A percentile compares a stretch with the other conserved stretches of the same genome.
Conservation (phyloP, 345 rosid species). For the Mercurialis annua region DNA sequence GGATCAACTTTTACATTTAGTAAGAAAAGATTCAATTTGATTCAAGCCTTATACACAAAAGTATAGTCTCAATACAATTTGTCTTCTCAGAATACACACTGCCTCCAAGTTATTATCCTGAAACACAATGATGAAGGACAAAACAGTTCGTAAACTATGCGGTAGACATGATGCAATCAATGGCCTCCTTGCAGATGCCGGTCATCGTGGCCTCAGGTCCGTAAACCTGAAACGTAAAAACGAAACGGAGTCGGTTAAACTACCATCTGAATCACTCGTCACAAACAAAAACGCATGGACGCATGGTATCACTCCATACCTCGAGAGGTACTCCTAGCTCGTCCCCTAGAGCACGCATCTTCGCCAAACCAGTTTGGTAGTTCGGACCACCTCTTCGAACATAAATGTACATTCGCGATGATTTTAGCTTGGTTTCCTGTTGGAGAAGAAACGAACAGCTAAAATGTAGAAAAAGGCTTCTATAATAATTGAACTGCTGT, state of each 20-base stretch:
- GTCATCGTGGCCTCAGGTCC: constrained; percentile 99
- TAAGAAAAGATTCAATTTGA: not conserved
- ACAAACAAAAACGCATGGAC: not conserved
- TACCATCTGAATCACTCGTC: not conserved
- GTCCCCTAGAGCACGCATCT: constrained; percentile 80
- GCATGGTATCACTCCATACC: constrained; percentile 33
- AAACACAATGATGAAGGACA: not conserved
- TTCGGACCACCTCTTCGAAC: constrained; percentile 97
- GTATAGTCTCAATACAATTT: not conserved
- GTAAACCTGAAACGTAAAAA: constrained; percentile 51
- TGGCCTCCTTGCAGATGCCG: constrained; percentile 92
- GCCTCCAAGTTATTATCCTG: constrained; percentile 4
- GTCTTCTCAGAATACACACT: not conserved
- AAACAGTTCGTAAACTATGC: constrained; percentile 24
- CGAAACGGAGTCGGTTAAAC: not conserved
- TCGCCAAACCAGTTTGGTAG: constrained; percentile 82
- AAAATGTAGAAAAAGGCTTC: not conserved
- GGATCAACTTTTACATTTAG: not conserved
- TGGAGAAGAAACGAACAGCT: not conserved
- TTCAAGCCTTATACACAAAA: not conserved
- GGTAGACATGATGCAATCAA: constrained; percentile 74
- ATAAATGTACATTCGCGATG: constrained; percentile 88
- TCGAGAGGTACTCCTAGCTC: constrained; percentile 84
- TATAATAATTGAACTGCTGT: not conserved
- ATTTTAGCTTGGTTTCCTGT: constrained; percentile 82